phyloP scores from a whole-genome alignment of 305 asterid species.

The Fraxinus sp. region DNA sequence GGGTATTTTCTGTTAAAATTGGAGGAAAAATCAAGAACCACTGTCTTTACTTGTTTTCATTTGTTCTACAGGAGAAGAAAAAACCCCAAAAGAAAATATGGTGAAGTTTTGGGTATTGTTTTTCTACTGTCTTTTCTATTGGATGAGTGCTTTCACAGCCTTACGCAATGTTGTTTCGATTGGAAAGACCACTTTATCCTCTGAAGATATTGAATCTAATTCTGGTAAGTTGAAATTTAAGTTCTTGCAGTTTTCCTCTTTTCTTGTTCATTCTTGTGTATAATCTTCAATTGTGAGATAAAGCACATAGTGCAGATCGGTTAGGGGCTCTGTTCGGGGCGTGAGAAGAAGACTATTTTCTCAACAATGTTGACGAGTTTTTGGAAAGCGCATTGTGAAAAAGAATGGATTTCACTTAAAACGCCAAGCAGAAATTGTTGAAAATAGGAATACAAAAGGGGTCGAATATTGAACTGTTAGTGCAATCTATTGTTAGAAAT shows the following conservation, averaged over 20 bases:
- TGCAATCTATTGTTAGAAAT: background rate
- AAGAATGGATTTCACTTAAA: background rate
- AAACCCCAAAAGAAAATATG: slow-evolving; percentile 8
- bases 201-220: slow-evolving; percentile 41
- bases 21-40: background rate
- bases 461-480: too few relatives aligned
- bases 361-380: background rate
- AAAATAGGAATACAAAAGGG: background rate
- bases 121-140: slow-evolving; percentile 24
- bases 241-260: background rate
- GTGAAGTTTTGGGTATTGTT: slow-evolving; percentile 25
- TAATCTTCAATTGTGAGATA: background rate
- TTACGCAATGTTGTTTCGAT: slow-evolving; percentile 31
- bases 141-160: slow-evolving; percentile 23
- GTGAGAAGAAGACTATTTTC: background rate
- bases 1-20: background rate
- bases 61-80: background rate
- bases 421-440: background rate
- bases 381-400: background rate
- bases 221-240: slow-evolving; percentile 31
- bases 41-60: background rate
- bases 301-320: background rate
- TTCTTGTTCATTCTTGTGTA: background rate
- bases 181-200: slow-evolving; percentile 34
- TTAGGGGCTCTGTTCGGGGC: background rate